phyloP scores from a whole-genome alignment of 2,329 filamentous ascomycete genomes.

The Clonostachys byssicola region DNA sequence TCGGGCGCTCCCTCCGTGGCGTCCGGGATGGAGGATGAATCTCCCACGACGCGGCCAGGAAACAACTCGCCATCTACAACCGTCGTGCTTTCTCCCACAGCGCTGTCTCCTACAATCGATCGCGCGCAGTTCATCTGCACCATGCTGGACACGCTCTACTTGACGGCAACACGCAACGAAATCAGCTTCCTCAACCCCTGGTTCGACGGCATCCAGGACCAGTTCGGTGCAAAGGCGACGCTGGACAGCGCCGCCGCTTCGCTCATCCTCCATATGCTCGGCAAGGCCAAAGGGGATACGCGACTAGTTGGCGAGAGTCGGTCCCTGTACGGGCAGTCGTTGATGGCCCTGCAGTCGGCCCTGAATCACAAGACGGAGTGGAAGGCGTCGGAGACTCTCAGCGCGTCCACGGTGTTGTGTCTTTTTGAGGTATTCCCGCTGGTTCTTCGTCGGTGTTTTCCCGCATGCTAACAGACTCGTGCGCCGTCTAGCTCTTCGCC shows the following conservation, averaged over 20 bases:
- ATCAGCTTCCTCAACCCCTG: conserved; percentile 1
- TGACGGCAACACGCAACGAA: too few species aligned
- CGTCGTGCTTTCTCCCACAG: too few species aligned
- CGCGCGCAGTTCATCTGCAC: too few species aligned
- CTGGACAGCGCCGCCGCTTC: conserved; percentile 3
- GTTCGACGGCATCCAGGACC: background rate
- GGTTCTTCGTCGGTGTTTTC: too few species aligned
- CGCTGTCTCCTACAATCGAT: too few species aligned
- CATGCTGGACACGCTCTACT: too few species aligned
- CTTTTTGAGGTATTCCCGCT: conserved; percentile 1
- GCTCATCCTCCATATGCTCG: conserved; percentile 3
- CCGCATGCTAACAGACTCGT: too few species aligned
- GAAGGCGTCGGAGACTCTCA: conserved; percentile 1
- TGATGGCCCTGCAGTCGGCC: conserved; percentile 1
- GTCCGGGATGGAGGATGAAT: too few species aligned
- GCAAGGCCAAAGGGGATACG: background rate
- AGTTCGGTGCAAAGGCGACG: background rate
- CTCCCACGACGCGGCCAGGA: too few species aligned
- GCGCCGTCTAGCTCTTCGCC: conserved; percentile 1
- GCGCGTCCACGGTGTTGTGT: conserved; percentile 1
- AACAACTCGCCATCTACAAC: too few species aligned
- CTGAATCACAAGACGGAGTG: conserved; percentile 1
- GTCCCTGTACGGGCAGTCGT: background rate
- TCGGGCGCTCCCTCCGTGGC: too few species aligned
- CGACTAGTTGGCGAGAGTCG: conserved; percentile 2